Base-by-base conservation (phyloP, 208 protist genomes). In the Strigomonas culicis region DNA sequence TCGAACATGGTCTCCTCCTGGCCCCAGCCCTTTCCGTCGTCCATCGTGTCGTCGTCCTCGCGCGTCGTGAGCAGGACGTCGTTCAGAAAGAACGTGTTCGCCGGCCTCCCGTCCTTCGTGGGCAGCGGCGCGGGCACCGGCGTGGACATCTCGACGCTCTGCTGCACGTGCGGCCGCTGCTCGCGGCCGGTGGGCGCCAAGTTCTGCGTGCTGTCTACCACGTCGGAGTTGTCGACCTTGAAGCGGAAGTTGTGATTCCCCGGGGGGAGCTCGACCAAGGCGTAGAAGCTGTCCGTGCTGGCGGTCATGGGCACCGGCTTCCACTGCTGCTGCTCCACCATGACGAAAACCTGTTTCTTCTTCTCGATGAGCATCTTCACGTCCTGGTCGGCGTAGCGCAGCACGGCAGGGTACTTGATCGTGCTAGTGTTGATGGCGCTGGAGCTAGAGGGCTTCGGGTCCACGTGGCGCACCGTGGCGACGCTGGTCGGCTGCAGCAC, bases 201-300 rank as follows among this genome's bases (percentile, higher is more conserved):
- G 2, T 84, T 77, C 68, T 97, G 88, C 52, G 79, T 80, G 72
- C 66, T 68, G 58, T 97, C 91, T 25, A 94, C 80, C 2, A 88
- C 66, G 62, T 90, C 80, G 30, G 67, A 71, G 10, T 78, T 82
- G 59, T 92, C 76, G 1, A 95, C 59, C 43, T 88, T 39, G 60
- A 94, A 95, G 59, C 88, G 86, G 59, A 90, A 97, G 50, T 82
- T 80, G 71, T 97, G 88, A 47, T 70, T 70, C 25, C 91, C 91
- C 1, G 76, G 59, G 1, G 86, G 80, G 46, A 97, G 77, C 58
- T 94, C 77, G 19, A 94, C 59, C 17, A 97, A 56, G 8, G 85
- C 82, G 69, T 94, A 93, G 66, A 93, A 97, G 57, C 80, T 86
- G 72, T 93, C 87, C 10, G 81, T 79, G 70, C 88, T 93, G 1